Evolutionary conservation across 805 yeast genomes (phyloP), one percentile per base, ranked within the genome.

Genomic region (Priceomyces carsonii): DNA sequence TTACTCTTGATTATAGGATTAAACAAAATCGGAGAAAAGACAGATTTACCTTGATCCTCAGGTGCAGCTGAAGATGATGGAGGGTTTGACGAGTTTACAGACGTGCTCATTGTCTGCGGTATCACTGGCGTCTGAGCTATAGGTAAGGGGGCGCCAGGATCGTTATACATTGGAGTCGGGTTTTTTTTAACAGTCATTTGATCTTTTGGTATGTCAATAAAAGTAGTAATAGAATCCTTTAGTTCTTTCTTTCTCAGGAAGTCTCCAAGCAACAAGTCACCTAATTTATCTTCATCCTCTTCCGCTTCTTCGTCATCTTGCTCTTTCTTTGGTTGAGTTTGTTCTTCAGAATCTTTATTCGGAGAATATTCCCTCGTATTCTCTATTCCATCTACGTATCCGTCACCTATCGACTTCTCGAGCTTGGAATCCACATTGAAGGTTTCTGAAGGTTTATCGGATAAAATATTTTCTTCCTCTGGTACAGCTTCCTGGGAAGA

Each of bases 101-200:
- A 18, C 6, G 47, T 24, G 8, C 45, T 40, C 8, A 26, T 25
- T 1, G 41, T 18, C 31, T 51, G 53, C 1, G 63, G 58, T 2
- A 72, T 57, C 0, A 72, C 61, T 2, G 79, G 78, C 5, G 79
- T 73, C 0, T 76, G 71, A 13, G 76, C 59, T 0, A 63, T 45
- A 2, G 95, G 91, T 2, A 80, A 63, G 3, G 95, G 95, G 0
- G 95, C 95, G 28, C 95, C 95, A 0, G 95, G 95, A 53, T 85
- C 95, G 31, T 69, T 76, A 47, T 84, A 84, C 16, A 75, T 58
- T 0, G 81, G 81, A 2, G 79, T 71, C 2, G 67, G 57, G 13
- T 40, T 33, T 15, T 46, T 44, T 6, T 71, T 64, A 8, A 76
- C 48, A 7, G 80, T 75, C 73, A 79, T 79, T 46, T 79, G 78